These are phyloP conservation scores for Rhizodiscina lignyota DNA, from an alignment of 495 filamentous ascomycete genomes.

Conservation along the genomic window DNA sequence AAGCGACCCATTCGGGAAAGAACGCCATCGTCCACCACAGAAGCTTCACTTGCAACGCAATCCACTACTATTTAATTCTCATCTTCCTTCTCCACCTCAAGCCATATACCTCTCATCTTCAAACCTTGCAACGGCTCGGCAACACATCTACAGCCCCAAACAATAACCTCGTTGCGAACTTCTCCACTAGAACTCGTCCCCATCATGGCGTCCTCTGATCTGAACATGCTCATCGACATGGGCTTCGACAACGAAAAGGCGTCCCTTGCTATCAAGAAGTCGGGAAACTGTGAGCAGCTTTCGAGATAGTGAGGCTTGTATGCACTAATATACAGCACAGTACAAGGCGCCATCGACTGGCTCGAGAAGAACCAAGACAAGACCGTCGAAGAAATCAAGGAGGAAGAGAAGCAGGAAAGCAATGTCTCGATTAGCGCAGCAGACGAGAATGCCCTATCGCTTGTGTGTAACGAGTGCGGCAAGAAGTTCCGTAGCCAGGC, in stretches of 20 bases:
- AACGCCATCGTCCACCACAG: too few species aligned
- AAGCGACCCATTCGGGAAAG: too few species aligned
- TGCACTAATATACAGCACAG: constrained; percentile 26
- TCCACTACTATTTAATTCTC: too few species aligned
- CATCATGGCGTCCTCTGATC: constrained; percentile 51
- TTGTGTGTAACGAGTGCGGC: constrained; percentile 81
- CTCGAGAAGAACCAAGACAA: constrained; percentile 79
- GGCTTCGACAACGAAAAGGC: constrained; percentile 75
- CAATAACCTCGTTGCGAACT: too few species aligned
- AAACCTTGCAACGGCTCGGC: too few species aligned
- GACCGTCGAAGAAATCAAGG: constrained; percentile 58
- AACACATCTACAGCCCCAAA: too few species aligned
- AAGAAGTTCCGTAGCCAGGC: constrained; percentile 72
- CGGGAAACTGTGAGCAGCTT: constrained; percentile 42
- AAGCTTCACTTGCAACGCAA: too few species aligned
- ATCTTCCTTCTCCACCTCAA: too few species aligned
- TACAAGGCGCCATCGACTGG: constrained; percentile 86
- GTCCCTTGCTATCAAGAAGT: constrained; percentile 64
- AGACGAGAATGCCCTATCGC: constrained; percentile 41
- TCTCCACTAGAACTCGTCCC: background rate
- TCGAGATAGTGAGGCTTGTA: background rate
- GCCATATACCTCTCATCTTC: too few species aligned
- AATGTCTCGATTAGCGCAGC: constrained; percentile 12
- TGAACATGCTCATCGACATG: constrained; percentile 80
- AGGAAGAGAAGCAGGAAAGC: constrained; percentile 36